Conservation (phyloP, 306 rosid species). For the Betula pendula region DNA sequence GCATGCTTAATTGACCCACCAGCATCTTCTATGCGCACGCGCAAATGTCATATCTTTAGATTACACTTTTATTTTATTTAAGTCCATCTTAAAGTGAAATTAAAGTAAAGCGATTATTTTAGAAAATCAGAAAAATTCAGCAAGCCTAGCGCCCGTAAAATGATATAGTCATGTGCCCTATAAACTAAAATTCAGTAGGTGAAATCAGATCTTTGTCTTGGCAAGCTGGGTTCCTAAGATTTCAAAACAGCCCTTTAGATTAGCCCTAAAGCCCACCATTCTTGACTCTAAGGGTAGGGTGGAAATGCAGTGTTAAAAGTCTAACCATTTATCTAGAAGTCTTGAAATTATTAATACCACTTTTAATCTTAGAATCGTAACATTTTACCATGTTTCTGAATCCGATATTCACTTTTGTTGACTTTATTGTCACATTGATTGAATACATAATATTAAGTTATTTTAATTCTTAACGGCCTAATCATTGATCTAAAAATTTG, state of each 20-base stretch:
- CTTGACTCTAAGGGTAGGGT: too few species aligned
- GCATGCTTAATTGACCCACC: constrained; percentile 64
- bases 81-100: constrained; percentile 37
- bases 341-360: too few species aligned
- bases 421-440: too few species aligned
- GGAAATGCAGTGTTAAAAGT: too few species aligned
- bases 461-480: too few species aligned
- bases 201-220: not conserved
- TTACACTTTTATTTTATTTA: constrained; percentile 37
- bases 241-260: not conserved
- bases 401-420: too few species aligned
- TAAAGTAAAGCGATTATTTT: constrained; percentile 45
- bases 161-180: not conserved
- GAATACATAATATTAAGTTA: too few species aligned
- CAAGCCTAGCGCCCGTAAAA: constrained; percentile 3
- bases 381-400: too few species aligned
- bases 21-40: constrained; percentile 60
- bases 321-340: too few species aligned
- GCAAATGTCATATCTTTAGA: constrained; percentile 56
- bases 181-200: not conserved
- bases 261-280: not conserved
- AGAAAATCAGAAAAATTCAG: constrained; percentile 9
- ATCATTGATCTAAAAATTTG: too few species aligned
- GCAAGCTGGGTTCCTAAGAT: not conserved
- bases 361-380: too few species aligned